Percentiles rank a stretch among this genome's conserved stretches.
These are phyloP conservation scores for Phytophthora nicotianae DNA, from an alignment of 352 stramenopile species.

Conservation along the genomic window DNA sequence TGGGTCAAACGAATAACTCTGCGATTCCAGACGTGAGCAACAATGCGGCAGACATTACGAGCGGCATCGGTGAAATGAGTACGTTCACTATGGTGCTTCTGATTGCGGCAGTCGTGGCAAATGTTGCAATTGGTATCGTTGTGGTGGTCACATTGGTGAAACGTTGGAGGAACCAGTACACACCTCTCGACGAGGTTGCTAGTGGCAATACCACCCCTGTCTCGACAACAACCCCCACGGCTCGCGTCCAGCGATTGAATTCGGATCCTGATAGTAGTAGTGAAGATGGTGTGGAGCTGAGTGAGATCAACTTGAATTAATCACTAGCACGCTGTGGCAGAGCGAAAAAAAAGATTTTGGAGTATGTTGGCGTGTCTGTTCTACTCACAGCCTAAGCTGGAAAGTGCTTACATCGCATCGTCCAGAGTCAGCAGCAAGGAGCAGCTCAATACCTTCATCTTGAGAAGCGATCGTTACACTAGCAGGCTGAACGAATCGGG, in stretches of 20 bases:
- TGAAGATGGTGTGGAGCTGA: conserved; percentile 49
- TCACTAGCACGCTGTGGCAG: not conserved
- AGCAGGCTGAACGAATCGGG: conserved; percentile 49
- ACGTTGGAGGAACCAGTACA: conserved; percentile 65
- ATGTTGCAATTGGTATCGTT: conserved; percentile 39
- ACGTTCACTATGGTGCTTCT: conserved; percentile 49
- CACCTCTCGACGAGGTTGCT: conserved; percentile 39
- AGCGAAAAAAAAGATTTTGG: conserved; percentile 17
- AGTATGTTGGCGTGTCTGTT: conserved; percentile 9
- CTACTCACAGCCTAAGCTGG: conserved; percentile 24
- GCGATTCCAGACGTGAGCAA: conserved; percentile 7
- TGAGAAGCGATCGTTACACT: conserved; percentile 24
- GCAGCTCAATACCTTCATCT: conserved; percentile 2
- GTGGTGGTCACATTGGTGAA: conserved; percentile 49
- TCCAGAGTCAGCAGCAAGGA: conserved; percentile 37
- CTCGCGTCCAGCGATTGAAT: conserved; percentile 23
- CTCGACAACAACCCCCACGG: conserved; percentile 16
- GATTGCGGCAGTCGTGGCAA: conserved; percentile 34
- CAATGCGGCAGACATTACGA: conserved; percentile 16
- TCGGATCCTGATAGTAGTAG: conserved; percentile 29
- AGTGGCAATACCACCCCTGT: conserved; percentile 12
- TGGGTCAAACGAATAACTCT: conserved; percentile 18
- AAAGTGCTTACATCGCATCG: conserved; percentile 47
- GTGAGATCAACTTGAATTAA: conserved; percentile 61
- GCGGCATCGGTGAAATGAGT: conserved; percentile 23